A percentile compares a stretch with the other conserved stretches of the same genome.
phyloP scores from a whole-genome alignment of 768 basidiomycete genomes.

The Russula brevipes region DNA sequence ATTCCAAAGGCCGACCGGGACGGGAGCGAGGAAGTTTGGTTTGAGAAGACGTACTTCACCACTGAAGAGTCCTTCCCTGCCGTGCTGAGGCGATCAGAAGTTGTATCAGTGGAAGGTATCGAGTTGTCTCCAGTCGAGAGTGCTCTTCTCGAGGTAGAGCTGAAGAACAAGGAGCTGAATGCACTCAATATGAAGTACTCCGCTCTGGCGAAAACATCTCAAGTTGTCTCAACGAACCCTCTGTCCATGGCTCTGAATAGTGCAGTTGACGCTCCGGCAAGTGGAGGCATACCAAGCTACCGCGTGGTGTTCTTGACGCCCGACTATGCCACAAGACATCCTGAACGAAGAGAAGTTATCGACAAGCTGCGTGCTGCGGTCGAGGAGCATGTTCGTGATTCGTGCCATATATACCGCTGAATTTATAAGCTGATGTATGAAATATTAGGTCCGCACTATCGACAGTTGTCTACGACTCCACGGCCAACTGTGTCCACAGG shows the following conservation, averaged over 20 bases:
- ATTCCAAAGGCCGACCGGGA: constrained; percentile 59
- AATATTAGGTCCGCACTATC: constrained; percentile 62
- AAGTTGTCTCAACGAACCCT: constrained; percentile 69
- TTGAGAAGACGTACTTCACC: constrained; percentile 82
- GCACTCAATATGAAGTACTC: constrained; percentile 66
- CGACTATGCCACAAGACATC: constrained; percentile 60
- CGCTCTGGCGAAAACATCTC: constrained; percentile 70
- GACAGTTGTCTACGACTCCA: constrained; percentile 83
- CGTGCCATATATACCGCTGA: neutral
- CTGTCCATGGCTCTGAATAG: constrained; percentile 83
- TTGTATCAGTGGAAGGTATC: constrained; percentile 59
- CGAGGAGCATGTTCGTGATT: constrained; percentile 67
- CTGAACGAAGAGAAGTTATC: constrained; percentile 65
- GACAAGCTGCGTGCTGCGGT: constrained; percentile 69
- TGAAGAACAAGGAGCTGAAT: constrained; percentile 72
- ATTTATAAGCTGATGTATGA: neutral
- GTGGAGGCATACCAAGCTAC: constrained; percentile 73
- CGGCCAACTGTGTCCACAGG: constrained; percentile 71
- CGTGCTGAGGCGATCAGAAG: constrained; percentile 83
- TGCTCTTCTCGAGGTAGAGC: constrained; percentile 75
- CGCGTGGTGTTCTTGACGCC: constrained; percentile 71
- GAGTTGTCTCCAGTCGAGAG: constrained; percentile 85
- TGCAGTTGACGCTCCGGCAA: constrained; percentile 75
- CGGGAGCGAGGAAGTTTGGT: constrained; percentile 71
- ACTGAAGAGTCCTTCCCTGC: constrained; percentile 91